Base-by-base conservation (phyloP, 208 protist genomes). In the Tritrichomonas musculus region DNA sequence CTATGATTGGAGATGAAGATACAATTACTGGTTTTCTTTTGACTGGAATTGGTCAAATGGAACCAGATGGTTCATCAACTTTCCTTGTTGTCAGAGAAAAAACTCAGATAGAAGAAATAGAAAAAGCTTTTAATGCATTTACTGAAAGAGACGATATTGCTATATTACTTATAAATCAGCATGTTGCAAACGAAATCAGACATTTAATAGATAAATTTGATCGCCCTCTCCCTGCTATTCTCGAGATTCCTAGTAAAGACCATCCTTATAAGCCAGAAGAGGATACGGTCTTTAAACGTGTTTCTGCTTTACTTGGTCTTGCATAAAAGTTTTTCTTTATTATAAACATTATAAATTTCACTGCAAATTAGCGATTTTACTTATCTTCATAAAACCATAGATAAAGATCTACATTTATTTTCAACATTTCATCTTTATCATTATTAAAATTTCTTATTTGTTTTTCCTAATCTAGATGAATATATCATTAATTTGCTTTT, bases 21-120 rank as follows among this genome's bases (percentile, higher is more conserved):
- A 92, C 88, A 92, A 55, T 92, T n/a, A 92, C 88, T 53, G 88
- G 88, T 50, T 92, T 92, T 36, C 57, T 92, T 57, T 36, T 92
- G 2, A 69, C 88, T 30, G 88, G 88, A 30, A 92, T 92, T 41
- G 88, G 88, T 44, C 55, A 92, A 53, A 64, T 64, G 55, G 57
- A 92, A 72, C 55, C 33, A 92, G 57, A 92, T 53, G 55, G 55
- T 14, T 36, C 50, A 49, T 53, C n/a, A 30, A 92, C 69, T 64
- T 92, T 92, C 55, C 57, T 92, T 44, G 55, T 69, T 27, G 88
- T 92, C 44, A 30, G 55, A 53, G 30, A 17, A 72, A 69, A 92
- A 50, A 92, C 88, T 49, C 55, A 64, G 41, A 17, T 47, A 22
- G 88, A 64, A 92, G 88, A 92, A 92, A 92, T 92, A 8, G 88